A percentile compares a stretch with the other conserved stretches of the same genome.
Conservation (phyloP, 805 yeast species). For the Starmerella gropengiesseri region DNA sequence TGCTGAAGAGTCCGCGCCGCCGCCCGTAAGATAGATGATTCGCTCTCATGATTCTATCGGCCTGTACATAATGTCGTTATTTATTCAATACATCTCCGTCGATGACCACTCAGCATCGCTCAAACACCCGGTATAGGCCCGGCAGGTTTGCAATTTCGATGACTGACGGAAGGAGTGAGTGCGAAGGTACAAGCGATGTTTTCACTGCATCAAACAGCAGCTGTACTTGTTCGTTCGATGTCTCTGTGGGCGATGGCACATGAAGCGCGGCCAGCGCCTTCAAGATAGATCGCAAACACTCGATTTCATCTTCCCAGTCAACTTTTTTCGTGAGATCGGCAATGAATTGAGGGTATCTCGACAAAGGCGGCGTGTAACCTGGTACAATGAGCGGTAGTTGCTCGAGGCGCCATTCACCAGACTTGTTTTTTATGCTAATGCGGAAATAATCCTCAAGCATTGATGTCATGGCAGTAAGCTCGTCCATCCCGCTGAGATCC, state of each 20-base stretch:
- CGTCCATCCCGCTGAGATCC: constrained; percentile 23
- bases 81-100: no score
- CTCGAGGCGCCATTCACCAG: constrained; percentile 31
- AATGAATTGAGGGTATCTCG: constrained; percentile 57
- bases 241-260: constrained; percentile 45
- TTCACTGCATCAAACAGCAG: constrained; percentile 56
- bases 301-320: constrained; percentile 56
- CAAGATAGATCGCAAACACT: constrained; percentile 56
- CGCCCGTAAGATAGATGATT: constrained; percentile 20
- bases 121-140: constrained; percentile 82
- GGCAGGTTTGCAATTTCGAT: constrained; percentile 86
- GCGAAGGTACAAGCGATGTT: constrained; percentile 54
- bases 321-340: constrained; percentile 49
- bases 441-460: constrained; percentile 78
- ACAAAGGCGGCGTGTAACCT: constrained; percentile 49
- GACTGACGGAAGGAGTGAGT: constrained; percentile 40
- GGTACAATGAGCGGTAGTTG: constrained; percentile 60
- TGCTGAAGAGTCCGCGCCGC: constrained; percentile 19
- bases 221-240: constrained; percentile 24
- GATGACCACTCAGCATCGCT: constrained; percentile 71
- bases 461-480: constrained; percentile 42
- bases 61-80: constrained; percentile 9
- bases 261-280: constrained; percentile 62
- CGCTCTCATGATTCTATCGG: neutral
- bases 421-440: constrained; percentile 33